Base-by-base conservation (phyloP, 176 grass and related monocot genomes). In the Coix lacrymajobi region DNA sequence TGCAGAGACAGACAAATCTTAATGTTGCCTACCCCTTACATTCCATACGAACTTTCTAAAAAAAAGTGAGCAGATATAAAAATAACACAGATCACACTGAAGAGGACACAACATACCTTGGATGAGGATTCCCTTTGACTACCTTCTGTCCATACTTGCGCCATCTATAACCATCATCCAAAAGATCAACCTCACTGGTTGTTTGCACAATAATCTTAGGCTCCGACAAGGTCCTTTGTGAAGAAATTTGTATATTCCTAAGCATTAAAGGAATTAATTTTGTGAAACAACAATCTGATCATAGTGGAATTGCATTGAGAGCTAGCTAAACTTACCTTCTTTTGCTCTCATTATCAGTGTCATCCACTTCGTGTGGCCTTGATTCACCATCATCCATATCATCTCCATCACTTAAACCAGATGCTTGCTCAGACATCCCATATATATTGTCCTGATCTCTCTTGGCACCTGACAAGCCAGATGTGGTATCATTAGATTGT, bases 121-220 rank as follows among this genome's bases (percentile, higher is more conserved):
- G 96, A 81, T 99, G 85, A 89, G 91, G 91, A 68, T 98, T 98
- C 85, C 96, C 96, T 92, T 98, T 98, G 16, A 96, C 93, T 29
- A 93, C 96, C 83, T 98, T 98, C 85, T 98, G 93, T 40, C 96
- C 91, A 81, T 98, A 95, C 79, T 95, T 95, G 76, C 91, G 96
- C 96, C 96, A 98, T 87, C 91, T 93, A 85, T 95, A 98, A 83
- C 96, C 96, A 89, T 98, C 92, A 88, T 98, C 93, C 85, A 98
- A 88, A 85, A 98, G 93, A 91, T 98, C 96, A 68, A 98, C 87
- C 64, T 98, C 96, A 63, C 96, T 98, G 77, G 96, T 98, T 69
- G 96, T 98, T 89, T 98, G 91, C 33, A 98, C 87, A 86, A 98
- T 91, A 57, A 98, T 92, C 85, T 85, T 95, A 40, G 90, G 40